phyloP scores from a whole-genome alignment of 169 alveolate genomes.

The Neospora caninum region DNA sequence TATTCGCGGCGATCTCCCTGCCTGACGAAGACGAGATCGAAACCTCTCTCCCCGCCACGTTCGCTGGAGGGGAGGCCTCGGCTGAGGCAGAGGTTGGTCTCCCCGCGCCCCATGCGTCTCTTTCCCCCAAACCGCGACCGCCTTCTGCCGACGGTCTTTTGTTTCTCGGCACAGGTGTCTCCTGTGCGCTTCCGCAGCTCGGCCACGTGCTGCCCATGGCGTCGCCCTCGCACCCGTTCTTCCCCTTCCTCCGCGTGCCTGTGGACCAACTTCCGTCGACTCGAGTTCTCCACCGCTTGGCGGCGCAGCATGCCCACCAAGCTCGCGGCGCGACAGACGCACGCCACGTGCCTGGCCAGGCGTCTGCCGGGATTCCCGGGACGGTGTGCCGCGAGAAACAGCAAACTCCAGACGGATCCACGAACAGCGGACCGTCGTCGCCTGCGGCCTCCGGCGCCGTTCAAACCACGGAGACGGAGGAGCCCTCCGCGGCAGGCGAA shows the following conservation, averaged over 20 bases:
- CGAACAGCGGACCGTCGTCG: not conserved
- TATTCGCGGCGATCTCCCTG: not conserved
- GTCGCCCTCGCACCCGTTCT: slow-evolving; percentile 31
- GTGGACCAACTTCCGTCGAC: not conserved
- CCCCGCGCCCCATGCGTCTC: not conserved
- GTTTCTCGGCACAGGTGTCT: slow-evolving; percentile 43
- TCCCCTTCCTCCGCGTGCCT: slow-evolving; percentile 2
- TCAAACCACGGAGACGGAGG: too few species aligned
- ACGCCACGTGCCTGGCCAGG: too few species aligned
- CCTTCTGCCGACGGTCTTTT: slow-evolving; percentile 5
- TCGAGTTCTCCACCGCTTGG: not conserved
- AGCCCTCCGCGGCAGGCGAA: too few species aligned
- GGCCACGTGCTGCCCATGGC: slow-evolving; percentile 38
- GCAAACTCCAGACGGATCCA: not conserved
- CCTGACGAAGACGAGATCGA: not conserved
- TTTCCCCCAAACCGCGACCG: not conserved
- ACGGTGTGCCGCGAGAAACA: too few species aligned
- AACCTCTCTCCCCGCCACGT: not conserved
- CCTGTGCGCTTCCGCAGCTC: slow-evolving; percentile 42
- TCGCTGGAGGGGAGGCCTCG: not conserved
- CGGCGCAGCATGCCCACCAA: not conserved
- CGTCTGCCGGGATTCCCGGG: too few species aligned
- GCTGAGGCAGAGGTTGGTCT: not conserved
- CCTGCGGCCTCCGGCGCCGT: not conserved
- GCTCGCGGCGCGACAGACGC: too few species aligned